phyloP scores from a whole-genome alignment of 2,329 filamentous ascomycete genomes.

The Pseudogymnoascus sp. region DNA sequence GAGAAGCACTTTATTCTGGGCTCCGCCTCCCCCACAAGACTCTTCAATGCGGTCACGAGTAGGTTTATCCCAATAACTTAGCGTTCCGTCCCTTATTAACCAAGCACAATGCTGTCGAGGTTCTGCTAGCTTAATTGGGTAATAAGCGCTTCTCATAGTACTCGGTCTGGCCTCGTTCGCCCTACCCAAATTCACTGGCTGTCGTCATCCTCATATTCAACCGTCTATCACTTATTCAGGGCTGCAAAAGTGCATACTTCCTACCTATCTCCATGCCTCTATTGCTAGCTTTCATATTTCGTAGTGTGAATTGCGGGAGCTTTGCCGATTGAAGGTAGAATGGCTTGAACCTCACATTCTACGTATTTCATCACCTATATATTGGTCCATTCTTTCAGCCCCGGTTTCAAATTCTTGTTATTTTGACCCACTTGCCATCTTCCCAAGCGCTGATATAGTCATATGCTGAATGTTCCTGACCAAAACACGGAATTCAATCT shows the following conservation, averaged over 20 bases:
- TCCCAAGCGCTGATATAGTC: not conserved
- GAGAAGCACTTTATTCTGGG: not conserved
- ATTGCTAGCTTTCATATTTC: not conserved
- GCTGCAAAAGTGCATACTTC: not conserved
- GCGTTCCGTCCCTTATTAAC: not conserved
- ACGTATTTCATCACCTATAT: conserved; percentile 6
- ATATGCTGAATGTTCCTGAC: not conserved
- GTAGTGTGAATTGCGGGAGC: not conserved
- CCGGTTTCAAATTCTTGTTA: conserved; percentile 2
- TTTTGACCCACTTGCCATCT: conserved; percentile 1
- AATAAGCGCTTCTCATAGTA: conserved; percentile 4
- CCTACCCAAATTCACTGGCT: not conserved
- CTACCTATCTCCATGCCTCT: not conserved
- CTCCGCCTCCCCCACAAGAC: not conserved
- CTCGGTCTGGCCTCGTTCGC: conserved; percentile 3
- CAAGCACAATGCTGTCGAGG: not conserved
- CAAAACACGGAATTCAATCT: conserved; percentile 1
- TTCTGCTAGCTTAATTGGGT: not conserved
- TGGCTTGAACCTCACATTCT: not conserved
- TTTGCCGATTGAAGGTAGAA: not conserved
- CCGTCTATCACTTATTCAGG: not conserved
- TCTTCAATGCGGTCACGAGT: not conserved
- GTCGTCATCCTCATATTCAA: not conserved
- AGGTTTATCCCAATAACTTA: not conserved
- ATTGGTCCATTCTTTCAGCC: conserved; percentile 6